Conservation (phyloP, 352 stramenopile species). For the Phytophthora sp. region DNA sequence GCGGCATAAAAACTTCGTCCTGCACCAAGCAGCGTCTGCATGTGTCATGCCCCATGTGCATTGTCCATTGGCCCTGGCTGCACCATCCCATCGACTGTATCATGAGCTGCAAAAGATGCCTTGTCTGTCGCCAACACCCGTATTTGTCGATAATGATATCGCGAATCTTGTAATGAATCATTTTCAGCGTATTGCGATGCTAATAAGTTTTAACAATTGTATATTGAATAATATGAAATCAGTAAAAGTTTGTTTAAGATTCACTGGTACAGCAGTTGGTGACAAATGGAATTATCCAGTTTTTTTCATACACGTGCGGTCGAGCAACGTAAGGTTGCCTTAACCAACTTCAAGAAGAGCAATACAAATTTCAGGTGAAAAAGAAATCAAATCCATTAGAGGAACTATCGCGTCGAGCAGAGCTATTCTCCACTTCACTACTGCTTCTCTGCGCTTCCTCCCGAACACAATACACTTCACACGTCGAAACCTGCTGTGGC, state of each 20-base stretch:
- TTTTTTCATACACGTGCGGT: too few relatives aligned
- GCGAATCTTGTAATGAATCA: neutral
- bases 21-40: conserved; percentile 21
- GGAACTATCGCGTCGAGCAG: conserved; percentile 17
- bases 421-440: conserved; percentile 36
- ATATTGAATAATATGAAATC: too few relatives aligned
- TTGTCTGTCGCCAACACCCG: conserved; percentile 19
- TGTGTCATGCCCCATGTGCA: conserved; percentile 7
- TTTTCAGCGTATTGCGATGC: neutral
- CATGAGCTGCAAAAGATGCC: neutral
- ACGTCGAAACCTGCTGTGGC: conserved; percentile 4
- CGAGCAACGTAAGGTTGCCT: conserved; percentile 22
- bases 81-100: conserved; percentile 22
- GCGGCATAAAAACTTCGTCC: conserved; percentile 29
- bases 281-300: too few relatives aligned
- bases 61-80: conserved; percentile 17
- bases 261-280: too few relatives aligned
- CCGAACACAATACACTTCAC: conserved; percentile 18
- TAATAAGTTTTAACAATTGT: too few relatives aligned
- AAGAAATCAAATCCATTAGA: conserved; percentile 17
- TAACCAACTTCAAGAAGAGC: conserved; percentile 16
- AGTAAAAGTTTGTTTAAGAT: too few relatives aligned
- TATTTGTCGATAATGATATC: too few relatives aligned
- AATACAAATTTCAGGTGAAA: conserved; percentile 26
- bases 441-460: conserved; percentile 22